Base-by-base conservation (phyloP, 495 filamentous ascomycete genomes). In the Penicillium silybi region DNA sequence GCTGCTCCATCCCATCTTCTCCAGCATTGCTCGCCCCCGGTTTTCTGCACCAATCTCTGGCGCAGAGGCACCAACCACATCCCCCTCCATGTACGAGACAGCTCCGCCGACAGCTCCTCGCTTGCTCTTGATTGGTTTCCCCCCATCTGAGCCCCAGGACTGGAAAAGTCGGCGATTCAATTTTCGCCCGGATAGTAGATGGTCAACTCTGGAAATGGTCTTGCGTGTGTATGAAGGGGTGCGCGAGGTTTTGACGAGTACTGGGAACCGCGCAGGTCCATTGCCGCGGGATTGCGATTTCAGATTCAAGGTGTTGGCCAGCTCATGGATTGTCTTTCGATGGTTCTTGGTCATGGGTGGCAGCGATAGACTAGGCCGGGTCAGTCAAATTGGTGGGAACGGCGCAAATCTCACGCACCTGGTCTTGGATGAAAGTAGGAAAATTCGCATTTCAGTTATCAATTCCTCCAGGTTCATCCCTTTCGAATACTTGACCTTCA, bases 1-100 rank as follows among this genome's bases (percentile, higher is more conserved):
- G 41, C 80, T 85, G 52, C 78, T 87, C 89, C 95, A 99, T 16
- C 93, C 93, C 93, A 97, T 97, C 72, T 92, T 97, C 68, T 96
- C 91, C 46, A 99, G 65, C 87, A 99, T 90, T 3, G 83, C 84
- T 39, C 89, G 79, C 18, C 93, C 93, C 57, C 79, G 86, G 53
- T 96, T 99, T 42, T 88, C 90, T 3, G 70, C 75, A 1, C 89
- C 89, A 22, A 99, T 75, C 66, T 95, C 92, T 2, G 89, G 86
- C 0, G 92, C 93, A 27, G 81, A 79, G 10, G 79, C 89, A 38
- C 92, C 93, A 17, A 97, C 91, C 39, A 95, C 71, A 50, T 97
- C 90, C n/a, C 93, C 93, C 56, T 97, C 89, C 54, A 81, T 80
- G 48, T 90, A 87, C 7, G 76, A 78, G 25, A 82, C 75, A 6